Evolutionary conservation across 2,329 filamentous ascomycete genomes (phyloP).

Genomic region (Calonectria hawksworthii): DNA sequence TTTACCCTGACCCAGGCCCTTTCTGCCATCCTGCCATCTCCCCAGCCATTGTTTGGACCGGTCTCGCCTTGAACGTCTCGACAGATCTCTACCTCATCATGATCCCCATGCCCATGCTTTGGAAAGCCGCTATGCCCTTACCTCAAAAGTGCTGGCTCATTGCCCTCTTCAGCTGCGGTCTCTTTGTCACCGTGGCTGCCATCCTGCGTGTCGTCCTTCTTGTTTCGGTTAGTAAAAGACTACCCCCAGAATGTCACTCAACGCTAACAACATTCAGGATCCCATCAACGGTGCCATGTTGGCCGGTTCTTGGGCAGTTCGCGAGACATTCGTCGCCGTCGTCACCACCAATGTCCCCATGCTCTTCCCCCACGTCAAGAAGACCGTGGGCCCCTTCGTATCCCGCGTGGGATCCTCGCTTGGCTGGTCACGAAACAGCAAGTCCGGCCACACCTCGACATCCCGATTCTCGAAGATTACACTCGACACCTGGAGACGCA

Average conservation of each 20-base stretch:
- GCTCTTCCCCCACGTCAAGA: constrained; percentile 61
- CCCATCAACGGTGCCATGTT: constrained; percentile 56
- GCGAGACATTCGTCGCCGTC: constrained; percentile 60
- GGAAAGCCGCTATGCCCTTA: constrained; percentile 52
- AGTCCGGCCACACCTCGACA: constrained; percentile 22
- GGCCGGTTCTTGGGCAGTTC: constrained; percentile 58
- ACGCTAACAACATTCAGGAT: constrained; percentile 48
- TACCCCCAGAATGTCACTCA: rapidly evolving
- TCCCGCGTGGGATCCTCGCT: constrained; percentile 41
- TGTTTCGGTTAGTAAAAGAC: constrained; percentile 39
- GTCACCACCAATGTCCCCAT: constrained; percentile 60
- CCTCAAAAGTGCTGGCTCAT: constrained; percentile 56
- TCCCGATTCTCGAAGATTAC: constrained; percentile 37
- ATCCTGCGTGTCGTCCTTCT: constrained; percentile 52
- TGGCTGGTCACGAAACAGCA: constrained; percentile 34
- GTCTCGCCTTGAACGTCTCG: constrained; percentile 64
- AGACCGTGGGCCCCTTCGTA: constrained; percentile 47
- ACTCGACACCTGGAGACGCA: constrained; percentile 39
- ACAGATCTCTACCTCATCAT: constrained; percentile 72
- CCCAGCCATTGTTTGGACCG: constrained; percentile 65
- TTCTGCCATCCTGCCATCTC: constrained; percentile 66
- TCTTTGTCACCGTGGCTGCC: constrained; percentile 58
- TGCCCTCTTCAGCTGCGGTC: constrained; percentile 55
- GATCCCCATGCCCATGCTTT: constrained; percentile 69
- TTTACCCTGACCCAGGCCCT: constrained; percentile 68